A percentile compares a stretch with the other conserved stretches of the same genome.
These are phyloP conservation scores for Lepidium didymum DNA, from an alignment of 345 rosid genomes.

Conservation along the genomic window DNA sequence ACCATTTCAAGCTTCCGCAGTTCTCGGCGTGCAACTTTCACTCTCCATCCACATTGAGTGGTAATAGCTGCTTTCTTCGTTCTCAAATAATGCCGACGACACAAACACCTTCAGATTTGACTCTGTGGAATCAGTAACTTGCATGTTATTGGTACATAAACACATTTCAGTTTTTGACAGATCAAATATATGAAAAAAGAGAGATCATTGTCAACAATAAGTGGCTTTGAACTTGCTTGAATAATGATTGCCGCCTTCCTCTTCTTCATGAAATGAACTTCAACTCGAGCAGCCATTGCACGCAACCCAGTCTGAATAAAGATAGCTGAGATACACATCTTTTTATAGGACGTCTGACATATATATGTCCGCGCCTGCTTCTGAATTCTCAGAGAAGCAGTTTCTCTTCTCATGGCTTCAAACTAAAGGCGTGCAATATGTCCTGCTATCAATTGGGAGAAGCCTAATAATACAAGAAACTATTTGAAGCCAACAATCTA, in stretches of 20 bases:
- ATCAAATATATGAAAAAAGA: neutral
- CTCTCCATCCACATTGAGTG: slow-evolving; percentile 83
- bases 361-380: slow-evolving; percentile 55
- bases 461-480: neutral
- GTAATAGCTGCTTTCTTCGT: slow-evolving; percentile 60
- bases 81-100: slow-evolving; percentile 34
- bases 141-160: neutral
- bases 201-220: slow-evolving; percentile 4
- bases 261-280: slow-evolving; percentile 52
- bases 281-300: slow-evolving; percentile 67
- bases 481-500: slow-evolving; percentile 1
- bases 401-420: slow-evolving; percentile 62
- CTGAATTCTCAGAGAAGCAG: slow-evolving; percentile 69
- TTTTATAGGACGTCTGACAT: slow-evolving; percentile 50
- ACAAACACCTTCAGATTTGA: slow-evolving; percentile 61
- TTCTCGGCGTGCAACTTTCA: slow-evolving; percentile 67
- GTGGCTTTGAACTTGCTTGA: slow-evolving; percentile 47
- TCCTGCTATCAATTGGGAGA: slow-evolving; percentile 42
- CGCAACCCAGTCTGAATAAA: slow-evolving; percentile 70
- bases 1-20: slow-evolving; percentile 83
- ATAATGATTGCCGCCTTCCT: slow-evolving; percentile 56
- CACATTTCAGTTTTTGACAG: neutral
- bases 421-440: slow-evolving; percentile 47
- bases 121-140: slow-evolving; percentile 41
- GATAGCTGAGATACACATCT: slow-evolving; percentile 46